Evolutionary conservation across 805 yeast genomes (phyloP).

Genomic region (Yamadazyma tumulicola): DNA sequence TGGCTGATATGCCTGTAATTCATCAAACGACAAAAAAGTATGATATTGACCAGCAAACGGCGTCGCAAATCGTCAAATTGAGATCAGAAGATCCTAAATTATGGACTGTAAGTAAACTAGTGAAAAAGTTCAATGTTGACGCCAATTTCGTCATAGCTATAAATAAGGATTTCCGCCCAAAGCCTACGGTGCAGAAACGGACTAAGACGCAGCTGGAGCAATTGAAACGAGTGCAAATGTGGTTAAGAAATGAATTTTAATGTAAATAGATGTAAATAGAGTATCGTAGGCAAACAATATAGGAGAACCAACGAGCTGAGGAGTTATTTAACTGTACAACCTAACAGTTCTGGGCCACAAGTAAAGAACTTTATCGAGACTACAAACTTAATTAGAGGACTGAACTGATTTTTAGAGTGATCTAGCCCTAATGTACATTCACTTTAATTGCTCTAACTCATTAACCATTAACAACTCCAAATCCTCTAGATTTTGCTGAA

Average conservation of each 20-base stretch:
- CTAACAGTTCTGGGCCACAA: too few relatives aligned
- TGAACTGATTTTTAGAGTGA: too few relatives aligned
- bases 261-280: constrained; percentile 6
- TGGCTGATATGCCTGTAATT: constrained; percentile 40
- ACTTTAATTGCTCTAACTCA: constrained; percentile 22
- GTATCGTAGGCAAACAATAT: background rate
- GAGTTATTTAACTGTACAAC: too few relatives aligned
- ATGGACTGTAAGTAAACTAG: constrained; percentile 63
- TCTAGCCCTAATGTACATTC: too few relatives aligned
- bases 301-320: too few relatives aligned
- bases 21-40: constrained; percentile 41
- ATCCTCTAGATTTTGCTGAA: constrained; percentile 63
- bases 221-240: constrained; percentile 52
- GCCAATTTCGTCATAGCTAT: constrained; percentile 12
- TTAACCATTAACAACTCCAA: constrained; percentile 43
- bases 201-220: constrained; percentile 37
- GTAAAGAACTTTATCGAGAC: too few relatives aligned
- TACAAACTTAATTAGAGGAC: too few relatives aligned
- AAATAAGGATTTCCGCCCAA: constrained; percentile 30
- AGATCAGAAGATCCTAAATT: constrained; percentile 55
- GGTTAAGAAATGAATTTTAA: constrained; percentile 57
- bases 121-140: constrained; percentile 55
- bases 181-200: constrained; percentile 5
- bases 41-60: constrained; percentile 55
- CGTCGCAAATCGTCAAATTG: constrained; percentile 52